phyloP scores from a whole-genome alignment of 2,329 filamentous ascomycete species.

The Trichophyton rubrum region DNA sequence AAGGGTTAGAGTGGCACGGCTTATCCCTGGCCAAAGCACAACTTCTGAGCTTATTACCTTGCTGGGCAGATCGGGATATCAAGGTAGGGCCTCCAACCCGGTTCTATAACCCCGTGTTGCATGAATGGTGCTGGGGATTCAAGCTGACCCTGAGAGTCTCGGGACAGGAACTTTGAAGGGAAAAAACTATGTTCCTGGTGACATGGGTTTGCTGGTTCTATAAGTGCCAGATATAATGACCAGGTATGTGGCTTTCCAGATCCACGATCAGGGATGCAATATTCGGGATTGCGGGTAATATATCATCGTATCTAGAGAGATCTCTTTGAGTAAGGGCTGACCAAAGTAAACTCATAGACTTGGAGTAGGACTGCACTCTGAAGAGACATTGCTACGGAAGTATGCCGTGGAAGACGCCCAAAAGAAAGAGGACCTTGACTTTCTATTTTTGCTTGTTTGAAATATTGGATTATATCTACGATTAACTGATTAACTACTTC shows the following conservation, averaged over 20 bases:
- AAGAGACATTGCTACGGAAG: neutral
- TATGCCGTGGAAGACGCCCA: neutral
- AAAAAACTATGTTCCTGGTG: neutral
- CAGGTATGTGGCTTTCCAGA: neutral
- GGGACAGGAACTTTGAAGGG: neutral
- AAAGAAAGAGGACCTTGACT: neutral
- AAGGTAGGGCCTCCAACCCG: slow-evolving; percentile 7
- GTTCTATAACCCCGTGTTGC: neutral
- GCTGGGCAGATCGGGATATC: slow-evolving; percentile 19
- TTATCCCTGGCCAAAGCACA: slow-evolving; percentile 20
- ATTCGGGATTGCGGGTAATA: neutral
- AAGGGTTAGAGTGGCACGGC: slow-evolving; percentile 20
- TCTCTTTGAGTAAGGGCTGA: neutral
- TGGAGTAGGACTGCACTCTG: neutral
- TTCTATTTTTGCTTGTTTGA: neutral
- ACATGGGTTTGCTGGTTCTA: neutral
- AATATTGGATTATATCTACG: neutral
- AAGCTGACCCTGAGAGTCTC: neutral
- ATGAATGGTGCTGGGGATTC: neutral
- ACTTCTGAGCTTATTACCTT: slow-evolving; percentile 21
- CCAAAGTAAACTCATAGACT: neutral
- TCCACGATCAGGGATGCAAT: neutral
- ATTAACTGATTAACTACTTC: neutral
- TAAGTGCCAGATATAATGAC: neutral
- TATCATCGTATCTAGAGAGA: neutral